These are phyloP conservation scores for Asterophora parasitica DNA, from an alignment of 768 basidiomycete species.

Conservation along the genomic window DNA sequence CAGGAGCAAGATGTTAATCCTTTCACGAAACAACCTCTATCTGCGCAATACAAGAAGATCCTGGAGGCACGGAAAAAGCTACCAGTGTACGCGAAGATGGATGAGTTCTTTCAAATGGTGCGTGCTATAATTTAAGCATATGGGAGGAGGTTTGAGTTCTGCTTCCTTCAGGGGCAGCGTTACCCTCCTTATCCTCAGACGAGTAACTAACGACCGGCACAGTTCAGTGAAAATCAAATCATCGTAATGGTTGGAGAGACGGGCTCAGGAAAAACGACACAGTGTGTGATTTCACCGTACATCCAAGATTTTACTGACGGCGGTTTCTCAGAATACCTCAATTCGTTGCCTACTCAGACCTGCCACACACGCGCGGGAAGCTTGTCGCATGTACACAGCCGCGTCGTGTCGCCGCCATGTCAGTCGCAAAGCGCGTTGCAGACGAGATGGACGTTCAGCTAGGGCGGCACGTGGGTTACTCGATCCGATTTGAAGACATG, in stretches of 20 bases:
- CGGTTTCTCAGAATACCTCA: conserved; percentile 75
- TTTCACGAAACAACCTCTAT: conserved; percentile 78
- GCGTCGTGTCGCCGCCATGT: conserved; percentile 94
- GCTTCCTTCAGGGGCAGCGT: conserved; percentile 37
- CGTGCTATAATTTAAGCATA: conserved; percentile 30
- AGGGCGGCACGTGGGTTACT: conserved; percentile 94
- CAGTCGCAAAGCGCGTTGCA: conserved; percentile 95
- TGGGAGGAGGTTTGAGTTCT: conserved; percentile 42
- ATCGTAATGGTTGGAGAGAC: conserved; percentile 93
- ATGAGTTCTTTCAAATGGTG: conserved; percentile 86
- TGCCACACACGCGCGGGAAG: conserved; percentile 87
- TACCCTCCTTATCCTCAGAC: conserved; percentile 23
- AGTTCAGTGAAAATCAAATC: conserved; percentile 80
- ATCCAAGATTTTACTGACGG: conserved; percentile 8
- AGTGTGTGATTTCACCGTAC: conserved; percentile 45
- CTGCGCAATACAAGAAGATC: conserved; percentile 81
- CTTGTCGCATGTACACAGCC: conserved; percentile 97
- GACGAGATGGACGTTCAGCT: conserved; percentile 98
- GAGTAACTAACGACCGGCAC: conserved; percentile 25
- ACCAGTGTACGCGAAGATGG: conserved; percentile 90
- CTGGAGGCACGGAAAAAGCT: conserved; percentile 80
- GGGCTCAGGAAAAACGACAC: conserved; percentile 93
- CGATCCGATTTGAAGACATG: conserved; percentile 98
- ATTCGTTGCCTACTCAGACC: conserved; percentile 90
- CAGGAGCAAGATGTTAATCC: conserved; percentile 83